Base-by-base conservation (phyloP, 2,329 filamentous ascomycete species). In the Nemania serpens region DNA sequence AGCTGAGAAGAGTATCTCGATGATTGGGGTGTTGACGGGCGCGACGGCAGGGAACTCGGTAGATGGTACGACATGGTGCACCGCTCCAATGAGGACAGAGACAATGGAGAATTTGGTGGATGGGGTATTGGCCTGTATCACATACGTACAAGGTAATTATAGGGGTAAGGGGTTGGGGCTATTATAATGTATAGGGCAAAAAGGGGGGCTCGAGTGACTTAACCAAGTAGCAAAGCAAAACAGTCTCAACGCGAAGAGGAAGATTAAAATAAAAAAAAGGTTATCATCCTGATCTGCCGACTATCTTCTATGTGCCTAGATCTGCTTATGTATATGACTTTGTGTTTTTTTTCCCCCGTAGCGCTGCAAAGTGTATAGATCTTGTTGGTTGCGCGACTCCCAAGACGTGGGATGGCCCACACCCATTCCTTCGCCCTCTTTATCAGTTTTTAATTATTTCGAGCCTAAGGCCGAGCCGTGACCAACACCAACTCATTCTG, bases 321-420 rank as follows among this genome's bases (percentile, higher is more conserved):
- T 29, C 29, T 51, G 20, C 39, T 45, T 53, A 20, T 34, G 20
- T 56, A n/a, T 33, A 7, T 29, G 25, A 29, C 25, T 18, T 34
- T 58, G 48, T 17, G 13, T 39, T 17, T n/a, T 34, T 22, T n/a
- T n/a, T n/a, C n/a, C n/a, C n/a, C n/a, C 43, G 25, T 22, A 58
- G 43, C 54, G 55, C 61, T 52, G 55, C 55, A 50, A 58, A 50
- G 34, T 22, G 45, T 34, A 39, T 51, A 58, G 39, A 45, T 55
- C 37, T 41, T n/a, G 61, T 58, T 64, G 54, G 58, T 58, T 61
- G 55, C 54, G 48, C 53, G 42, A 43, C 51, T 41, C 55, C 42
- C 33, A 15, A 61, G 58, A 64, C 61, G 61, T 64, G 61, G 61
- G 43, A 61, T 53, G 29, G 51, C 39, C 49, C 48, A 55, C 41